These are phyloP conservation scores for Rhizophagus sp. DNA, from an alignment of 192 early-diverging fungal species.

Conservation along the genomic window DNA sequence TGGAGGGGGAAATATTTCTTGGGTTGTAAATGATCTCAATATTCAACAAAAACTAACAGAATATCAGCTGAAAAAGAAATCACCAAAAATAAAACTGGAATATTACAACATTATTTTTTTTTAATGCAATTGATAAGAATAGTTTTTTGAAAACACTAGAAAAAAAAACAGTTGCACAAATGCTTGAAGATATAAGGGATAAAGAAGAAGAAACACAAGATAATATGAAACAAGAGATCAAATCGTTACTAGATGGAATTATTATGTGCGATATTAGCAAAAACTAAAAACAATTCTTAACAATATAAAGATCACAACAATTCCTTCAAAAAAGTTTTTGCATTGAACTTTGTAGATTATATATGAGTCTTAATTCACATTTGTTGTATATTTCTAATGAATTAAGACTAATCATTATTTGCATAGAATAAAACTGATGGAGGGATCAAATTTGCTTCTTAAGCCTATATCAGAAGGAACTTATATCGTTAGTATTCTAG, in stretches of 20 bases:
- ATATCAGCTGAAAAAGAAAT: conserved; percentile 21
- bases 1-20: too few relatives aligned
- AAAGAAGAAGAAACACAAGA: conserved; percentile 10
- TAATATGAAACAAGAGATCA: conserved; percentile 17
- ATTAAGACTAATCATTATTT: too few relatives aligned
- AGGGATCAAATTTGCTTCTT: too few relatives aligned
- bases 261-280: conserved; percentile 10
- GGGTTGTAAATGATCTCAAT: too few relatives aligned
- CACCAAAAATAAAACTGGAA: conserved; percentile 1
- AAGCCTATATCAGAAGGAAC: too few relatives aligned
- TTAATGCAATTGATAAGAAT: conserved; percentile 13
- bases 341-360: conserved; percentile 2
- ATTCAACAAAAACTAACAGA: background rate
- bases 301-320: background rate
- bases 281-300: conserved; percentile 18
- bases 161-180: conserved; percentile 1
- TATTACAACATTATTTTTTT: conserved; percentile 14
- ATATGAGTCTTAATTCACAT: conserved; percentile 22
- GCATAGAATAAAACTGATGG: too few relatives aligned
- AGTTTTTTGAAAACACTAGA: conserved; percentile 11
- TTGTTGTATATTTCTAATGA: background rate
- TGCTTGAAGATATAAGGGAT: conserved; percentile 9
- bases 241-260: background rate
- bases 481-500: too few relatives aligned
- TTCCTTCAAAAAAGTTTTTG: background rate